Conservation (phyloP, 2,329 filamentous ascomycete species). For the Saccharata proteae region DNA sequence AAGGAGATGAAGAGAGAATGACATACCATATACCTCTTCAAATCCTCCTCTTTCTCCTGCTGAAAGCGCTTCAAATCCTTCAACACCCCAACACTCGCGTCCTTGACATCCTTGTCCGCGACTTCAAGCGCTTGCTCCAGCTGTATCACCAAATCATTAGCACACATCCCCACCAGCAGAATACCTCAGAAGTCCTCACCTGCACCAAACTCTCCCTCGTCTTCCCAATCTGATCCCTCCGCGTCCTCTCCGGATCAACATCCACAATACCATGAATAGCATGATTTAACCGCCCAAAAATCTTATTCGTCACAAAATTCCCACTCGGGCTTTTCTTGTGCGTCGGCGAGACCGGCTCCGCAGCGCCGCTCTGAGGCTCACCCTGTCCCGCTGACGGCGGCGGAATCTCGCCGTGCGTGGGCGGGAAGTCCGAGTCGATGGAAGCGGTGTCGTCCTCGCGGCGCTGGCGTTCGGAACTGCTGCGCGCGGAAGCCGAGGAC, state of each 20-base stretch:
- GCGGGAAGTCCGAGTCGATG: conserved; percentile 92
- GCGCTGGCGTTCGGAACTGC: conserved; percentile 31
- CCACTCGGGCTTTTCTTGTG: conserved; percentile 76
- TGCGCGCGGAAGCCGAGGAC: conserved; percentile 39
- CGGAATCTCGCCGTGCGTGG: conserved; percentile 64
- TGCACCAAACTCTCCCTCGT: conserved; percentile 73
- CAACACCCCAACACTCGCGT: conserved; percentile 79
- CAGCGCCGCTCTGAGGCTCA: conserved; percentile 32
- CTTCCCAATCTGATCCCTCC: conserved; percentile 89
- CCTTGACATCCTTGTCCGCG: conserved; percentile 82
- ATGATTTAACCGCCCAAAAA: conserved; percentile 90
- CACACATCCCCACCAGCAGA: background rate
- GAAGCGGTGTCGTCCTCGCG: conserved; percentile 67
- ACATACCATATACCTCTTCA: conserved; percentile 89
- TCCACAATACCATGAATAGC: conserved; percentile 94
- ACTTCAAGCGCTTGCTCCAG: conserved; percentile 84
- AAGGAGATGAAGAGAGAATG: conserved; percentile 1
- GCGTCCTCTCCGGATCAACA: conserved; percentile 84
- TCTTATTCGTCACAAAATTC: conserved; percentile 77
- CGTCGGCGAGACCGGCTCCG: conserved; percentile 15
- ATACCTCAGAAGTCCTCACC: conserved; percentile 22
- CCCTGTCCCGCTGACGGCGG: conserved; percentile 59
- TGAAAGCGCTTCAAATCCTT: conserved; percentile 90
- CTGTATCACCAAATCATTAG: no score
- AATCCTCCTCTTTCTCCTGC: conserved; percentile 85